Evolutionary conservation across 1,139 yeast genomes (phyloP), one percentile per base, ranked within the genome.

Genomic region (Pichia sp.): DNA sequence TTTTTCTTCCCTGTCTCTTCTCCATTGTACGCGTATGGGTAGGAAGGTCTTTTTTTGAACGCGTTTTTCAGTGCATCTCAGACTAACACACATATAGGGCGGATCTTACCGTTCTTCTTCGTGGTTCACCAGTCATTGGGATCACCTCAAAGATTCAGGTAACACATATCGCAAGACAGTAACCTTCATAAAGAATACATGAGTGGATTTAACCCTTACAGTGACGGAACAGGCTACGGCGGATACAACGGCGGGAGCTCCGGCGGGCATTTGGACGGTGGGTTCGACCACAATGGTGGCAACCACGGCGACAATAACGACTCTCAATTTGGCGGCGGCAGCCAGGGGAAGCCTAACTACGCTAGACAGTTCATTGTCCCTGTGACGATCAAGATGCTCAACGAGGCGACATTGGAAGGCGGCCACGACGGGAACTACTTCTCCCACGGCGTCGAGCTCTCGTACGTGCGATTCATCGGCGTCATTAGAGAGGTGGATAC

Each of bases 301-400:
- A 47, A 47, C 31, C n/a, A 36, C 31, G 31, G 19, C 64, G 61
- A 19, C 66, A 67, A 30, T 11, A 47, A 44, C 69, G 71, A 38
- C 61, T 67, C 53, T 11, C 50, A 51, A 38, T 45, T 31, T 47
- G 43, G 23, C 47, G 57, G 43, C 50, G 51, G 23, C 10, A 36
- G 40, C 15, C 40, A 36, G 40, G 40, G 40, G n/a, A 54, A 57
- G 70, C 68, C 62, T 68, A 69, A 57, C 6, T 57, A 59, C 74
- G 72, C 60, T 64, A 73, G 54, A 70, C 82, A 59, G 69, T 75
- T 54, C 13, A 69, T 89, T 49, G 85, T 90, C 0, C 95, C 97
- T 0, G 93, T 90, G 13, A 89, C 96, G 1, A 83, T 90, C 64
- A 87, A 87, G 65, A 95, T 88, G 70, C 76, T 90, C 57, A 73